These are phyloP conservation scores for Nyctanthes arbortristis DNA, from an alignment of 257 asterid species.

Conservation along the genomic window DNA sequence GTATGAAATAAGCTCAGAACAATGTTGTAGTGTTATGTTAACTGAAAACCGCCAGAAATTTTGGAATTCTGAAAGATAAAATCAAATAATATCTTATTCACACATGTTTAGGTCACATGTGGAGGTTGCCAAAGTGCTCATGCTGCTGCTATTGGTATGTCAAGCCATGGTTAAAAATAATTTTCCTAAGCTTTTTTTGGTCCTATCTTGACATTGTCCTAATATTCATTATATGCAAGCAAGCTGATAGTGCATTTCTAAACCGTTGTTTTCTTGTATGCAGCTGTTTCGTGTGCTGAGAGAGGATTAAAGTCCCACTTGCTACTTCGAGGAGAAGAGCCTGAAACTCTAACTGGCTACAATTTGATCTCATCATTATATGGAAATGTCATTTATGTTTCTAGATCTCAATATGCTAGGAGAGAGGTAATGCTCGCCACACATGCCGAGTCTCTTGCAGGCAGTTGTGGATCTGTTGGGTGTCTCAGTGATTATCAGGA, in stretches of 20 bases:
- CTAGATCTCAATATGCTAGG: slow-evolving; percentile 70
- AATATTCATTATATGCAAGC: not conserved
- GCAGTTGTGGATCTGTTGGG: slow-evolving; percentile 46
- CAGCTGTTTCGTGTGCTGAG: slow-evolving; percentile 95
- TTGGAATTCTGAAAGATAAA: slow-evolving; percentile 6
- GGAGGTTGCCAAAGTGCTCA: slow-evolving; percentile 99
- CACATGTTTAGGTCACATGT: slow-evolving; percentile 57
- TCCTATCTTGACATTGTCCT: not conserved
- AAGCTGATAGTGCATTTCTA: slow-evolving; percentile 9
- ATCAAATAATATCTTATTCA: slow-evolving; percentile 17
- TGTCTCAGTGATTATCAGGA: slow-evolving; percentile 45
- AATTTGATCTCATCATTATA: slow-evolving; percentile 70
- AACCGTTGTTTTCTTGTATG: slow-evolving; percentile 31
- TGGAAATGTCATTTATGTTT: slow-evolving; percentile 70
- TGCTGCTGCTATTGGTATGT: slow-evolving; percentile 94
- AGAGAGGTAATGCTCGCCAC: slow-evolving; percentile 76
- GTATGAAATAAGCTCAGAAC: not conserved
- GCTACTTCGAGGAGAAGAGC: slow-evolving; percentile 95
- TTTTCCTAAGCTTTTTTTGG: not conserved
- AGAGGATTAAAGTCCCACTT: slow-evolving; percentile 83
- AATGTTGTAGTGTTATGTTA: not conserved
- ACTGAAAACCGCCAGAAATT: not conserved
- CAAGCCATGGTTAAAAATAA: slow-evolving; percentile 11
- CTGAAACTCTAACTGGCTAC: slow-evolving; percentile 80
- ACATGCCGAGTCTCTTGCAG: slow-evolving; percentile 60